phyloP scores from a whole-genome alignment of 768 basidiomycete genomes.

The Tubosaeta sp. region DNA sequence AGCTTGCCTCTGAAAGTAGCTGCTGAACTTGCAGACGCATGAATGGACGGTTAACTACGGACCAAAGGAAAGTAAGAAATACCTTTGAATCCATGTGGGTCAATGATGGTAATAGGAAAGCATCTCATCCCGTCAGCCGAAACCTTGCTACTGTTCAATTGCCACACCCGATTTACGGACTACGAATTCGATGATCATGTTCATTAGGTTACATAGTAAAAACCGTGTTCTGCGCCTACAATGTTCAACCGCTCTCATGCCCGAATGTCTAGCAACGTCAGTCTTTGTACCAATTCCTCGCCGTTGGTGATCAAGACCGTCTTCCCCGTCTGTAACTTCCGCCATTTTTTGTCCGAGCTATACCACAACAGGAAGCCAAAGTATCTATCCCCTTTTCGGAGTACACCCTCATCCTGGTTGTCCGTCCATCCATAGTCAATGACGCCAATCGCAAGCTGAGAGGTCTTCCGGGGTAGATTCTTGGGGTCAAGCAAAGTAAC shows the following conservation, averaged over 20 bases:
- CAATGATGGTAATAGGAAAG: too few relatives aligned
- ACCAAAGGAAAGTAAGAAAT: neutral
- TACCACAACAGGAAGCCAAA: conserved; percentile 19
- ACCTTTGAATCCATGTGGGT: neutral
- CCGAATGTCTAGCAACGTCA: conserved; percentile 3
- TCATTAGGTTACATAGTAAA: too few relatives aligned
- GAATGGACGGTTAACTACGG: neutral
- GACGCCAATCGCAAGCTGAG: conserved; percentile 16
- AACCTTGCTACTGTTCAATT: too few relatives aligned
- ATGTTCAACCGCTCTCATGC: too few relatives aligned
- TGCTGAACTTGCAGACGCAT: neutral
- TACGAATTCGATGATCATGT: too few relatives aligned
- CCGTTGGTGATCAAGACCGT: conserved; percentile 16
- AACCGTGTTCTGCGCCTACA: too few relatives aligned
- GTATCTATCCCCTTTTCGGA: conserved; percentile 3
- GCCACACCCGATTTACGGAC: too few relatives aligned
- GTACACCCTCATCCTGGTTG: conserved; percentile 7
- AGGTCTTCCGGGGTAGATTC: neutral
- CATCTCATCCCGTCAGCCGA: too few relatives aligned
- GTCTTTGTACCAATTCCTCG: conserved; percentile 2
- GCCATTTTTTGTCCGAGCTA: conserved; percentile 1
- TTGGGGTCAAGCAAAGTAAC: neutral
- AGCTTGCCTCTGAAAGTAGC: neutral
- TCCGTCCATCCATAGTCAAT: conserved; percentile 19
- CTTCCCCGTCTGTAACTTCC: conserved; percentile 11